These are phyloP conservation scores for Ogataea minuta DNA, from an alignment of 805 yeast species.

Conservation along the genomic window DNA sequence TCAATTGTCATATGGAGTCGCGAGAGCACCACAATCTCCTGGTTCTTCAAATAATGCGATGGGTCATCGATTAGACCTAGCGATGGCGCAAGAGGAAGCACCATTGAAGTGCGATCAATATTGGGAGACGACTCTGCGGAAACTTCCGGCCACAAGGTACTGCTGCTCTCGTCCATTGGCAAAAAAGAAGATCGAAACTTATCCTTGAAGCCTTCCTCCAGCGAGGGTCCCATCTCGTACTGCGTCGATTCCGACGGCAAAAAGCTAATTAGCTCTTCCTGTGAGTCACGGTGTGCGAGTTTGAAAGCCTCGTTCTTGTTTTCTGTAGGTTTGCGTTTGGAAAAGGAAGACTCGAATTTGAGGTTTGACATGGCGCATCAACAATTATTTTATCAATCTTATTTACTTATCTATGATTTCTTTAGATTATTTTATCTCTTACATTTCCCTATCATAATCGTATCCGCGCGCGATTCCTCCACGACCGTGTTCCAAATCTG, in stretches of 20 bases:
- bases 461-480: slow-evolving; percentile 92
- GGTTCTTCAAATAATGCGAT: slow-evolving; percentile 33
- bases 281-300: slow-evolving; percentile 12
- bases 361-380: slow-evolving; percentile 10
- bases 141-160: slow-evolving; percentile 14
- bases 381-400: background rate
- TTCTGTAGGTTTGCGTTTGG: slow-evolving; percentile 11
- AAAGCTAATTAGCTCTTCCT: slow-evolving; percentile 18
- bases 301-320: background rate
- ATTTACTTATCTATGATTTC: background rate
- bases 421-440: background rate
- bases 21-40: slow-evolving; percentile 26
- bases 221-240: slow-evolving; percentile 23
- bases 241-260: slow-evolving; percentile 1
- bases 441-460: slow-evolving; percentile 37
- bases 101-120: slow-evolving; percentile 6
- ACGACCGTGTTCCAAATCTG: slow-evolving; percentile 76
- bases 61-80: slow-evolving; percentile 31
- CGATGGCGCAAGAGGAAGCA: slow-evolving; percentile 19
- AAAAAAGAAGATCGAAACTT: slow-evolving; percentile 5
- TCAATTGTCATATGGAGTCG: slow-evolving; percentile 27
- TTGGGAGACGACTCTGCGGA: slow-evolving; percentile 15
- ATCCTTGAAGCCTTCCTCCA: slow-evolving; percentile 22
- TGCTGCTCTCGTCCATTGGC: slow-evolving; percentile 6
- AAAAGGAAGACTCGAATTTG: slow-evolving; percentile 25